Evolutionary conservation across 1,284 basidiomycete species (phyloP), one percentile per base, ranked within the genome.

Genomic region (Cryptococcus sp.): DNA sequence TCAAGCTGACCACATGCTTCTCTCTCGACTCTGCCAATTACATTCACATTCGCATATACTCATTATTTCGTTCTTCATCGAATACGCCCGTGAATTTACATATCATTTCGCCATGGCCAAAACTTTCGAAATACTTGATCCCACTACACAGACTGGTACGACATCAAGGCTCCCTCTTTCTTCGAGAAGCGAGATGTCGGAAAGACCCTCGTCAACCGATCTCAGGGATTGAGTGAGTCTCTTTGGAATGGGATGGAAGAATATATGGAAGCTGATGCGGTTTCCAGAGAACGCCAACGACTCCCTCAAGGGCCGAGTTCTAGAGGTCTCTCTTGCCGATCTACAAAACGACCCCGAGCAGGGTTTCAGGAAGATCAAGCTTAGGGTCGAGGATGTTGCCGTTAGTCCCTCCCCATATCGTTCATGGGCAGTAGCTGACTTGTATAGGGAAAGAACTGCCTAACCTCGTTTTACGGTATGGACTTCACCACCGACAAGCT

Each of bases 391-490:
- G 76, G 94, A 98, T 73, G 84, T 99, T 63, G 64, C 73, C 45
- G 71, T 73, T 50, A 25, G 70, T 67, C 5, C 31, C 5, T 39
- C 36, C 36, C n/a, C 14, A 13, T 24, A 4, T 48, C 42, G 11
- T 25, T 46, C 7, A 18, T 34, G 25, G 10, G 23, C 9, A 28
- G 13, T 14, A n/a, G 32, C 44, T 46, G 39, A 47, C n/a, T n/a
- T 46, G 5, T 37, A 13, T 87, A 97, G 81, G 96, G 94, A 81
- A 96, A 93, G 83, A 94, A 90, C 83, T 98, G 93, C 83, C 83
- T 98, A 54, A 98, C 96, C 78, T 97, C 94, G 80, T 99, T 99
- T 88, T 88, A 94, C 81, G 96, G 94, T 76, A 98, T 99, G 96
- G 91, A 96, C 82, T 98, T 99, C 82, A 98, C 96, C 61, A 96